These are phyloP conservation scores for Persicaria maculosa DNA, from an alignment of 148 eudicot genomes.

Conservation along the genomic window DNA sequence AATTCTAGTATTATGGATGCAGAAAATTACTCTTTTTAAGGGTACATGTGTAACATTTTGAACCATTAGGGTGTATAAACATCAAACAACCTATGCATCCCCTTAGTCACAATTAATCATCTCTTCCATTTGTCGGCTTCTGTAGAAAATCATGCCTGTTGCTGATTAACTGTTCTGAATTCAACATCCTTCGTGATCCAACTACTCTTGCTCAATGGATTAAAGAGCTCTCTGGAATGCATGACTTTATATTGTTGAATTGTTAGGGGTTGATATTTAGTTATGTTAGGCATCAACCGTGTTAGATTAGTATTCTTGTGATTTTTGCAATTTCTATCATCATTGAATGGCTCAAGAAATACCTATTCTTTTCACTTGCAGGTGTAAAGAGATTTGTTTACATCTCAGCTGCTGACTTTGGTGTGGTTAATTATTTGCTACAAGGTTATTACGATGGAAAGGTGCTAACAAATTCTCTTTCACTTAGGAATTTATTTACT, in stretches of 20 bases:
- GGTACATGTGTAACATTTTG: not conserved
- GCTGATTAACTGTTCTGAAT: not conserved
- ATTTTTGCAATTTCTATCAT: not conserved
- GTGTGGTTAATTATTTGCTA: conserved; percentile 56
- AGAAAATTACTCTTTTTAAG: not conserved
- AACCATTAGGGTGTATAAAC: not conserved
- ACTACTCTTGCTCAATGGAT: not conserved
- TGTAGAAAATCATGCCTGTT: not conserved
- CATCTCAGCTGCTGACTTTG: conserved; percentile 82
- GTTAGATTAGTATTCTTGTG: not conserved
- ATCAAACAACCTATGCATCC: no score
- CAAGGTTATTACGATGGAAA: conserved; percentile 83
- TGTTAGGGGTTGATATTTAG: not conserved
- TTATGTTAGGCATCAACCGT: not conserved
- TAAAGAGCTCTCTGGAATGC: not conserved
- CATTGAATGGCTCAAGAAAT: conserved; percentile 4
- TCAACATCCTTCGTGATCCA: not conserved
- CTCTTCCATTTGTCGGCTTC: not conserved
- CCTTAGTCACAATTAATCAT: not conserved
- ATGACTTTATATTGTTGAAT: not conserved
- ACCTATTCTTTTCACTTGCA: conserved; percentile 19
- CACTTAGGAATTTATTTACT: not conserved
- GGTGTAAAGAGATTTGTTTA: conserved; percentile 78
- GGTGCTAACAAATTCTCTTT: conserved; percentile 30
- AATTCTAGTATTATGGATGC: not conserved